These are phyloP conservation scores for Candida chilensis DNA, from an alignment of 805 yeast species.

Conservation along the genomic window DNA sequence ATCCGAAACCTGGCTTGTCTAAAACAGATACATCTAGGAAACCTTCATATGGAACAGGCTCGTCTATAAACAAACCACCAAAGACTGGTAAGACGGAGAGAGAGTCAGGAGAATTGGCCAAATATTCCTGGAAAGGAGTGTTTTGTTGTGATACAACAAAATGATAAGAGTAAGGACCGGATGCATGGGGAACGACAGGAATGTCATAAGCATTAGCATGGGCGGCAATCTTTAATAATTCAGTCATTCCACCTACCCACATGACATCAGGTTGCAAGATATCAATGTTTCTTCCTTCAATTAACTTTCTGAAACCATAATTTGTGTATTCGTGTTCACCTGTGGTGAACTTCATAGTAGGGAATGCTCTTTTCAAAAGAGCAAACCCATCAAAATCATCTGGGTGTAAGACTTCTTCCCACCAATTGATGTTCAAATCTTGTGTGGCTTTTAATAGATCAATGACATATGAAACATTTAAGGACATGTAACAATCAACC, in stretches of 20 bases:
- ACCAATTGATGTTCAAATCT: constrained; percentile 42
- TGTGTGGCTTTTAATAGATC: constrained; percentile 32
- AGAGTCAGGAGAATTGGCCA: constrained; percentile 41
- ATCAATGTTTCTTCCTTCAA: constrained; percentile 38
- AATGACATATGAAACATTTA: constrained; percentile 37
- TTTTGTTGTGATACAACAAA: constrained; percentile 38
- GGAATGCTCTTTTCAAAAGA: constrained; percentile 34
- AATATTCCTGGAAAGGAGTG: constrained; percentile 44
- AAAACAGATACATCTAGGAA: constrained; percentile 24
- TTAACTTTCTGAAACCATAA: constrained; percentile 40
- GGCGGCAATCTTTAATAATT: constrained; percentile 31
- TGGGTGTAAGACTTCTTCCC: constrained; percentile 42
- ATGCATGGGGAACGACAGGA: constrained; percentile 45
- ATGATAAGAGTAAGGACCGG: constrained; percentile 45
- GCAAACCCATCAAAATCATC: constrained; percentile 42
- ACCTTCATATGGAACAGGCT: constrained; percentile 37
- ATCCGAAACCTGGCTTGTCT: constrained; percentile 42
- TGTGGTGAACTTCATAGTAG: constrained; percentile 38
- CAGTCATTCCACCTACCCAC: constrained; percentile 48
- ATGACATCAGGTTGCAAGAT: constrained; percentile 43
- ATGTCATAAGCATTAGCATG: constrained; percentile 46
- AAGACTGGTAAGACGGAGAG: constrained; percentile 34
- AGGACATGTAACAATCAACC: constrained; percentile 46
- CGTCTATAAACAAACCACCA: constrained; percentile 35
- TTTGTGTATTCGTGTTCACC: constrained; percentile 46